These are phyloP conservation scores for Glutinoglossum americanum DNA, from an alignment of 495 filamentous ascomycete species.

Conservation along the genomic window DNA sequence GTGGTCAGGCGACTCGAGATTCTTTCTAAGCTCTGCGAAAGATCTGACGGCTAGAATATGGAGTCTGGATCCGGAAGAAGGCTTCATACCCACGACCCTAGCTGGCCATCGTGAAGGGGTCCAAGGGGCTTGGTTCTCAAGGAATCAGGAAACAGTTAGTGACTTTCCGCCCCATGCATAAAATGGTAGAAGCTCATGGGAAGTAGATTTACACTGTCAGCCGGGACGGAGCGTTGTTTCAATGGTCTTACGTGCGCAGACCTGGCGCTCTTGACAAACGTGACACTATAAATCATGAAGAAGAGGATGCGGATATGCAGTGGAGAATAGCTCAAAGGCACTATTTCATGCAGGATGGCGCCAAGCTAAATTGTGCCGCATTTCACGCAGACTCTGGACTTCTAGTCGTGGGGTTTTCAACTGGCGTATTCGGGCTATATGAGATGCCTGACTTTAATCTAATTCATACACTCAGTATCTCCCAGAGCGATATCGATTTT, in stretches of 20 bases:
- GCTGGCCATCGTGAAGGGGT: conserved; percentile 78
- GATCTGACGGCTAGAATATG: conserved; percentile 87
- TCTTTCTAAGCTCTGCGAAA: conserved; percentile 77
- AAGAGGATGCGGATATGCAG: conserved; percentile 36
- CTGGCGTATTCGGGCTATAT: conserved; percentile 79
- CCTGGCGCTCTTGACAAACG: conserved; percentile 11
- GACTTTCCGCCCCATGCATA: conserved; percentile 12
- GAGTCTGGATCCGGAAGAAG: conserved; percentile 72
- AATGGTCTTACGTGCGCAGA: conserved; percentile 36
- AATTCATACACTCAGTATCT: conserved; percentile 84
- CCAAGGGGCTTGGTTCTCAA: conserved; percentile 76
- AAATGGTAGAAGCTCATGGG: conserved; percentile 42
- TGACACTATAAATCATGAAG: conserved; percentile 15
- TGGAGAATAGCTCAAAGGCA: conserved; percentile 79
- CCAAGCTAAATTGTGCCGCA: conserved; percentile 67
- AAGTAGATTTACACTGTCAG: conserved; percentile 37
- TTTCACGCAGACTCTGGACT: conserved; percentile 76
- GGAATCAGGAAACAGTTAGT: conserved; percentile 57
- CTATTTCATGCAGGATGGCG: conserved; percentile 80
- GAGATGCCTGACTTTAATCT: conserved; percentile 93
- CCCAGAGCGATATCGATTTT: conserved; percentile 85
- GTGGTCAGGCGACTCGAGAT: conserved; percentile 89
- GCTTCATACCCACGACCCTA: conserved; percentile 71
- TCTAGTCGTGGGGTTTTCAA: conserved; percentile 82
- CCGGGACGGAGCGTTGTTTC: conserved; percentile 44